Conservation (phyloP, 345 rosid genomes). For the Eucalyptus polyanthemos region DNA sequence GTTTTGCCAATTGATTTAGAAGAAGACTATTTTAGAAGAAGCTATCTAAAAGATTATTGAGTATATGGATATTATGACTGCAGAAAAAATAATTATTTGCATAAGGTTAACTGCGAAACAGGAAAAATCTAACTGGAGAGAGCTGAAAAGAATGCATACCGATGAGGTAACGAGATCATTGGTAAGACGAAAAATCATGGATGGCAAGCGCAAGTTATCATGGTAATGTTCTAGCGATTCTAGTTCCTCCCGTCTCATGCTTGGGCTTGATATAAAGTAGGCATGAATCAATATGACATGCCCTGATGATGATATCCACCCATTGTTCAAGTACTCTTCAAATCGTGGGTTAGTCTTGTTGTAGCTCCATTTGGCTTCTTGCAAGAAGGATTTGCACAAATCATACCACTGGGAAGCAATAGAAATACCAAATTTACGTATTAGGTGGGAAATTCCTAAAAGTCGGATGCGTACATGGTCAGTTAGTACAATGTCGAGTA, state of each 20-base stretch:
- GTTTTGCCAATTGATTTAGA: not conserved
- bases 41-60: not conserved
- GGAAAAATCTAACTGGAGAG: too few species aligned
- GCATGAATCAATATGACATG: too few species aligned
- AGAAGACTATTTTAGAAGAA: not conserved
- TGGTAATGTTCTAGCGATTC: too few species aligned
- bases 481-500: not conserved
- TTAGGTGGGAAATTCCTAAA: not conserved
- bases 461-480: not conserved
- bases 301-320: too few species aligned
- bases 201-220: too few species aligned
- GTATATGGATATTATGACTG: not conserved
- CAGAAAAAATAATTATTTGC: not conserved
- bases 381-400: conserved; percentile 15
- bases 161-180: too few species aligned
- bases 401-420: conserved; percentile 20
- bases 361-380: conserved; percentile 24
- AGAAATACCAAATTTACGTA: not conserved
- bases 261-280: too few species aligned
- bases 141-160: too few species aligned
- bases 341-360: too few species aligned
- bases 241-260: too few species aligned
- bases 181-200: too few species aligned
- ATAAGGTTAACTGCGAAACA: not conserved
- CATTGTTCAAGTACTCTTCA: too few species aligned